Evolutionary conservation across 805 yeast species (phyloP).

Genomic region (Zygosaccharomyces bailii): DNA sequence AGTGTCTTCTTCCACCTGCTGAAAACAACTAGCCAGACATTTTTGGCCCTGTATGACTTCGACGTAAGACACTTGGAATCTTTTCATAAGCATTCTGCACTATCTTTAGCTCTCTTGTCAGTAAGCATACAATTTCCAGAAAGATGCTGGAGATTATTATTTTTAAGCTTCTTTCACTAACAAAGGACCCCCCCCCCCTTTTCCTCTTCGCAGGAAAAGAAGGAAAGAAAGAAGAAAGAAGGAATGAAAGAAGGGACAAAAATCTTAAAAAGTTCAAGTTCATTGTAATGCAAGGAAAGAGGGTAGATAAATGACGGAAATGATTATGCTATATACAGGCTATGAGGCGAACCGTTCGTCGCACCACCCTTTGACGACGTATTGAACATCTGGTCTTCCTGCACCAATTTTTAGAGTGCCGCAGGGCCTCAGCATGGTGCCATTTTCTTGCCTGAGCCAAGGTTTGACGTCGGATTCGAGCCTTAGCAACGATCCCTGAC

Average conservation of each 20-base stretch:
- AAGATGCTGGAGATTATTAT: no score
- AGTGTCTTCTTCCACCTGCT: slow-evolving; percentile 14
- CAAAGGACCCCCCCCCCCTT: neutral
- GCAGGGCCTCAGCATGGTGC: slow-evolving; percentile 31
- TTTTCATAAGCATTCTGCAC: slow-evolving; percentile 12
- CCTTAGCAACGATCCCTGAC: slow-evolving; percentile 25
- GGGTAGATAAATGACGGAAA: no score
- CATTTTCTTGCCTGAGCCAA: slow-evolving; percentile 20
- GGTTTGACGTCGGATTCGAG: slow-evolving; percentile 29
- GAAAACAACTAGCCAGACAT: slow-evolving; percentile 27
- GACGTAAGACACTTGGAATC: slow-evolving; percentile 26
- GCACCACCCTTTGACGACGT: slow-evolving; percentile 38
- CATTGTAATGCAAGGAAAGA: neutral
- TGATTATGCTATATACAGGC: slow-evolving; percentile 2
- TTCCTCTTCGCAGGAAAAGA: neutral
- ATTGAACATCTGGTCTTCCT: slow-evolving; percentile 24
- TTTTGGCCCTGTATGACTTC: slow-evolving; percentile 26
- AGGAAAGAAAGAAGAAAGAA: neutral
- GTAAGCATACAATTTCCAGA: no score
- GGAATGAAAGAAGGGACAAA: neutral
- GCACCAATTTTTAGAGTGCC: slow-evolving; percentile 27
- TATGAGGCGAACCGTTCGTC: slow-evolving; percentile 25
- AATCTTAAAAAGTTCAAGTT: neutral
- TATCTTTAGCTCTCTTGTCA: no score
- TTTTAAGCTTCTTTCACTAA: neutral